Base-by-base conservation (phyloP, 2,329 filamentous ascomycete species). In the Amesomyces nigricolor region DNA sequence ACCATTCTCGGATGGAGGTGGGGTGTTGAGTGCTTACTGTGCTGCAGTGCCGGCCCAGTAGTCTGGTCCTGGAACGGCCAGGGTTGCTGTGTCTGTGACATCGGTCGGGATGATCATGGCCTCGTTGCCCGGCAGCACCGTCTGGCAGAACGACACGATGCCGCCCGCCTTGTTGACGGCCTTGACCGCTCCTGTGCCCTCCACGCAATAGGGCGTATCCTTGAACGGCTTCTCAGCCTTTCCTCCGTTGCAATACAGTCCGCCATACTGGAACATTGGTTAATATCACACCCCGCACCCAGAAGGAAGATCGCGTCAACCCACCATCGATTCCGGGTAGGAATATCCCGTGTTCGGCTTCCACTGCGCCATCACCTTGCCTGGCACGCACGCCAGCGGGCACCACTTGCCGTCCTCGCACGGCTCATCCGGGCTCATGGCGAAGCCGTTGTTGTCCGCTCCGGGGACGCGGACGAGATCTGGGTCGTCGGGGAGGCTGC, bases 91-190 rank as follows among this genome's bases (percentile, higher is more conserved):
- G 59, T 75, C 72, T 19, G 75, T 66, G 46, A 91, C 83, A 59
- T 83, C 70, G n/a, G 87, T 91, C 14, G 87, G 87, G 64, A 91
- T 91, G 62, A 91, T 75, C 87, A 91, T 91, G 58, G 85, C 85
- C 73, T 91, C 88, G 64, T 89, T 86, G 48, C 88, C 88, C 16
- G 88, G 88, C 58, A 91, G 72, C 13, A 90, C 85, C 4, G 88
- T 91, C 71, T 91, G 88, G 71, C 88, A 91, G 71, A 88, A 89
- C 2, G 88, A 82, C 53, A 90, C 79, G 13, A 77, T 66, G 37
- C 75, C 72, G 44, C 80, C 78, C 59, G 79, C 81, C 62, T 85
- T 83, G 74, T 90, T 91, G 58, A 83, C 75, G 37, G 79, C 87
- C 54, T 76, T 73, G 52, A 91, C 78, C 7, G 82, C 67, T 43